These are phyloP conservation scores for Trichocladium antarcticum DNA, from an alignment of 495 filamentous ascomycete species.

Conservation along the genomic window DNA sequence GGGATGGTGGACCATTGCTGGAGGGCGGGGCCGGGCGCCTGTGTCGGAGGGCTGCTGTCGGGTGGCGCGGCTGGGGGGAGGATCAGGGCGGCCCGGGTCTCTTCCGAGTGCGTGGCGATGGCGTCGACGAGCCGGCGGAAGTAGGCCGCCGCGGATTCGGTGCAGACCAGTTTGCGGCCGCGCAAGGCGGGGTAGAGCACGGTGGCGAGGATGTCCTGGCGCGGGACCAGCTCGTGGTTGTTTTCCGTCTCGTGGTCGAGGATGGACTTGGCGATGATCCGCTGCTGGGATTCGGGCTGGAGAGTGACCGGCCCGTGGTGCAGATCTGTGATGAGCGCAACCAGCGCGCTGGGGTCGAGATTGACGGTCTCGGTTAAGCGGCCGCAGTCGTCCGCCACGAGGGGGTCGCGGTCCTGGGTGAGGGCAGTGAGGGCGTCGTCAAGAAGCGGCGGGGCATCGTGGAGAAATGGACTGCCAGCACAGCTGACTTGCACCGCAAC, in stretches of 20 bases:
- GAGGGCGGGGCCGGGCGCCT: slow-evolving; percentile 8
- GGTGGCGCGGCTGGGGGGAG: slow-evolving; percentile 12
- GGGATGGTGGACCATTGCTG: slow-evolving; percentile 21
- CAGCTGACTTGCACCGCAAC: slow-evolving; percentile 21
- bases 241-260: slow-evolving; percentile 25
- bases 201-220: slow-evolving; percentile 24
- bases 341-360: slow-evolving; percentile 33
- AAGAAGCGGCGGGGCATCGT: slow-evolving; percentile 9
- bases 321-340: slow-evolving; percentile 32
- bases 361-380: slow-evolving; percentile 26
- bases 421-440: slow-evolving; percentile 16
- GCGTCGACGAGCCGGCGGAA: slow-evolving; percentile 31
- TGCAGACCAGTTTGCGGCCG: slow-evolving; percentile 30
- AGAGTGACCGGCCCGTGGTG: slow-evolving; percentile 26
- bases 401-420: slow-evolving; percentile 13
- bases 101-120: slow-evolving; percentile 31
- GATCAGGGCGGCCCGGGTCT: slow-evolving; percentile 24
- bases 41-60: not conserved
- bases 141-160: slow-evolving; percentile 25
- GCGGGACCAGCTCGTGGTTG: slow-evolving; percentile 20
- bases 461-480: slow-evolving; percentile 17
- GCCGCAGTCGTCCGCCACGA: slow-evolving; percentile 20
- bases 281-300: slow-evolving; percentile 23
- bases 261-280: slow-evolving; percentile 27
- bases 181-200: slow-evolving; percentile 29